Evolutionary conservation across 2,329 filamentous ascomycete species (phyloP).

Genomic region (Aspergillus aculeatinus): DNA sequence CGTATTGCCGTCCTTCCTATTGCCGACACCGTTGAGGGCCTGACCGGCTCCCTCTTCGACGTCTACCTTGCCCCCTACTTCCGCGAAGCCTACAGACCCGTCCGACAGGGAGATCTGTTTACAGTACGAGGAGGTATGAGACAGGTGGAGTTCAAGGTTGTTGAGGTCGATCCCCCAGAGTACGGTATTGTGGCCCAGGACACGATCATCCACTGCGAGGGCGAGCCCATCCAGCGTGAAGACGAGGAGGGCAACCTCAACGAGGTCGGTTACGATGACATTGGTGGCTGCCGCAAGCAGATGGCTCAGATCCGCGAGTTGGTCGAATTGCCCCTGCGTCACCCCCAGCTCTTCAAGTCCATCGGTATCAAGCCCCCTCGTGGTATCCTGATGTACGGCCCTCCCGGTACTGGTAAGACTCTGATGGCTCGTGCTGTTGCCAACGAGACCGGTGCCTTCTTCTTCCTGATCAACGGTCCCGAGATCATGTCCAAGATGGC

Average conservation of each 20-base stretch:
- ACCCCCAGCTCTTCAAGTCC: constrained; percentile 99
- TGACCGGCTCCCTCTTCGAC: constrained; percentile 96
- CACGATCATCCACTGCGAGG: constrained; percentile 98
- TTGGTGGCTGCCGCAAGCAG: constrained; percentile 98
- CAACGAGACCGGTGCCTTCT: constrained; percentile 98
- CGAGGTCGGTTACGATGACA: constrained; percentile 98
- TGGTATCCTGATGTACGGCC: constrained; percentile 94
- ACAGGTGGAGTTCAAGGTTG: constrained; percentile 99
- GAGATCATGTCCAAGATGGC: constrained; percentile 99
- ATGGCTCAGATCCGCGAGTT: constrained; percentile 99
- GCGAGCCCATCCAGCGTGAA: constrained; percentile 93
- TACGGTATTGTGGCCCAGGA: constrained; percentile 99
- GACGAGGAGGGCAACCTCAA: constrained; percentile 99
- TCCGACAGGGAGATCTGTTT: constrained; percentile 96
- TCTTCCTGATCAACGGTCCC: constrained; percentile 98
- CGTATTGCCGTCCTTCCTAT: constrained; percentile 97
- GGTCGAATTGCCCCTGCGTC: constrained; percentile 92
- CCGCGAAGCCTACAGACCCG: constrained; percentile 96
- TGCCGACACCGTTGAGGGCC: constrained; percentile 94
- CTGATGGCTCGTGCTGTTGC: constrained; percentile 98
- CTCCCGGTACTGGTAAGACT: constrained; percentile 98
- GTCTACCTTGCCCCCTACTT: constrained; percentile 99
- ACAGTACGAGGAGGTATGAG: constrained; percentile 97
- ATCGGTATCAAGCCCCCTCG: constrained; percentile 99
- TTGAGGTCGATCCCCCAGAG: constrained; percentile 97